phyloP scores from a whole-genome alignment of 2,329 filamentous ascomycete species.

The Chrysoporthe austroafricana region DNA sequence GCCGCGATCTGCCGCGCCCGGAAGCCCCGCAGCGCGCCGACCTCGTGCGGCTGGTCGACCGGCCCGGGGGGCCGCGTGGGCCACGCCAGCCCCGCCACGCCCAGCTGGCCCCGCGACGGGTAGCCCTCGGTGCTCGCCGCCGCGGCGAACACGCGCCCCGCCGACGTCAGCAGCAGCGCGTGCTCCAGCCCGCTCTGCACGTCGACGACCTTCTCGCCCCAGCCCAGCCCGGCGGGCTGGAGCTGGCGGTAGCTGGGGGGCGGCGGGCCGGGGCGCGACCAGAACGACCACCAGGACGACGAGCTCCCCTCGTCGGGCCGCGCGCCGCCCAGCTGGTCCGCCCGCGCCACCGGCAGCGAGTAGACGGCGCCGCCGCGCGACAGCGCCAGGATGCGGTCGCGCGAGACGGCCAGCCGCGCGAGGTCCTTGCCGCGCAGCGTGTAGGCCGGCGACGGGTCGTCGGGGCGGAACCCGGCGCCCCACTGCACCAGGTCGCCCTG shows the following conservation, averaged over 20 bases:
- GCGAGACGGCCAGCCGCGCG: conserved; percentile 73
- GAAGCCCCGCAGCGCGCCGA: conserved; percentile 71
- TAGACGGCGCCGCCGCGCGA: conserved; percentile 78
- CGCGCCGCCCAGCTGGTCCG: conserved; percentile 66
- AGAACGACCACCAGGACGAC: conserved; percentile 79
- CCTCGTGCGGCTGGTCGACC: conserved; percentile 82
- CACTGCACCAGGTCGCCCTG: conserved; percentile 90
- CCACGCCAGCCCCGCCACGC: conserved; percentile 83
- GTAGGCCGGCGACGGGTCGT: conserved; percentile 63
- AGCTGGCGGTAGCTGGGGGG: conserved; percentile 73
- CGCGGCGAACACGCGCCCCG: conserved; percentile 86
- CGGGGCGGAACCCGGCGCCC: conserved; percentile 76
- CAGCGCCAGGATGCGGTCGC: conserved; percentile 82
- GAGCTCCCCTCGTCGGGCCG: conserved; percentile 49
- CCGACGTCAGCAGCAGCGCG: conserved; percentile 80
- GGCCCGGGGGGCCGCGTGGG: conserved; percentile 73
- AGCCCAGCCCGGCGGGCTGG: conserved; percentile 64
- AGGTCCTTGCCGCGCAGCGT: conserved; percentile 85
- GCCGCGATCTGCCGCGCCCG: conserved; percentile 76
- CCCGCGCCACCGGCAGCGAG: conserved; percentile 76
- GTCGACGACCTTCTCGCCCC: conserved; percentile 74
- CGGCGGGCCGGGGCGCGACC: conserved; percentile 49
- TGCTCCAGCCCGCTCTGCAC: conserved; percentile 84
- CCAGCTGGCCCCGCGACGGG: conserved; percentile 83
- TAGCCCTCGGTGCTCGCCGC: conserved; percentile 79